Conservation (phyloP, 176 grass and related monocot species). For the Oryza coarctata region DNA sequence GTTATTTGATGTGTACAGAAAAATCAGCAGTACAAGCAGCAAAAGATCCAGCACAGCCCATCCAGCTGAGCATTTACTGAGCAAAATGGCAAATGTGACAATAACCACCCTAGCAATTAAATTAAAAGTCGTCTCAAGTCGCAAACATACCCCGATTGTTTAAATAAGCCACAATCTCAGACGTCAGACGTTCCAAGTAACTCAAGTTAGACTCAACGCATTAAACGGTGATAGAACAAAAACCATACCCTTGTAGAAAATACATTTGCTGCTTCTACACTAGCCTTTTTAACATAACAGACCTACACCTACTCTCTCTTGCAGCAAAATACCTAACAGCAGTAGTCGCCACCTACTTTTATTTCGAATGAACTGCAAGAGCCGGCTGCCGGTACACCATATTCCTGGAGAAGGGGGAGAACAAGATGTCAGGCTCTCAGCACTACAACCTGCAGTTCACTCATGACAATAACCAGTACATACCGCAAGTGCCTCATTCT, state of each 20-base stretch:
- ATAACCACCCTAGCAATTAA: constrained; percentile 8
- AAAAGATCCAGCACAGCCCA: neutral
- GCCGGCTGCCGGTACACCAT: neutral
- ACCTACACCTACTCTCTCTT: constrained; percentile 15
- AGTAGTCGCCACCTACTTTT: neutral
- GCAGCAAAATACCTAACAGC: neutral
- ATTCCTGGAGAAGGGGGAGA: neutral
- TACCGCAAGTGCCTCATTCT: constrained; percentile 38
- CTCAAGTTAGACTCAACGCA: neutral
- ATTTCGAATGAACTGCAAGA: constrained; percentile 29
- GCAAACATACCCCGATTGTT: neutral
- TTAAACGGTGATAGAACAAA: neutral
- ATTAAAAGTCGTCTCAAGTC: neutral
- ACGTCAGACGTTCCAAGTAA: neutral
- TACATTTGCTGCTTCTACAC: constrained; percentile 40
- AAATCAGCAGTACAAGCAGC: no score
- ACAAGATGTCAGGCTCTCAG: neutral
- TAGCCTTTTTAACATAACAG: constrained; percentile 28
- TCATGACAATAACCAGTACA: neutral
- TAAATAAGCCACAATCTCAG: constrained; percentile 1
- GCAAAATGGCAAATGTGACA: neutral
- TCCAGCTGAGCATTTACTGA: neutral
- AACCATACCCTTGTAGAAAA: neutral
- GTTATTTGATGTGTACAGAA: no score
- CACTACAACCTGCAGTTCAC: neutral